Base-by-base conservation (phyloP, 129 eudicot species). In the sunflower (Helianthus annuus) region DNA sequence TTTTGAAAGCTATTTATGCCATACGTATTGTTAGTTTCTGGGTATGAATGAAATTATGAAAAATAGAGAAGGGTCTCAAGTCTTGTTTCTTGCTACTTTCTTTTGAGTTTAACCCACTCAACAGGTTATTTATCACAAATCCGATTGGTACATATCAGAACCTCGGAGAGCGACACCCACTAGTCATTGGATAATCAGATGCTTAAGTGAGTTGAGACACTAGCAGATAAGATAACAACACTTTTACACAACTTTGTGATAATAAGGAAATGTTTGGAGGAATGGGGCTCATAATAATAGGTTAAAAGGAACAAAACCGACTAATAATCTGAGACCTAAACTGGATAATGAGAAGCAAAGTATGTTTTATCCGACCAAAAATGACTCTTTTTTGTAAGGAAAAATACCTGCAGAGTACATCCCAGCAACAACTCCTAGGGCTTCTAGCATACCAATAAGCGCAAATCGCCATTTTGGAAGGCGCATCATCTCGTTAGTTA, bases 371-470 rank as follows among this genome's bases (percentile, higher is more conserved):
- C 46, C 2, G 34, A 49, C 46, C 2, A 51, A 49, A 22, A 52
- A 15, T 53, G 10, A 27, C 3, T 8, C 17, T 34, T 4, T 19
- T 34, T 4, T 19, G 22, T 19, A 16, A 44, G 55, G 29, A 65
- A 72, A 67, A 57, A 67, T 82, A 93, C 98, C 98, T 93, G 84
- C 98, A 42, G 98, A 64, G 66, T 81, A 85, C 96, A 93, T 93
- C 42, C 90, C 97, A 42, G 86, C 60, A 74, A 86, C 92, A 77
- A 85, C 83, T 59, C 97, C 91, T 48, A 93, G 78, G 73, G 97
- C 95, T 82, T 93, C 98, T 71, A 93, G 92, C 68, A 90, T 79
- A 44, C 98, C 98, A 83, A 90, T 90, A n/a, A 82, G 24, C 14
- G 83, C 80, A 73, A 89, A 93, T 40, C 83, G 98, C 61, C 79